These are phyloP conservation scores for Quercus phellos DNA, from an alignment of 331 rosid species.

Conservation along the genomic window DNA sequence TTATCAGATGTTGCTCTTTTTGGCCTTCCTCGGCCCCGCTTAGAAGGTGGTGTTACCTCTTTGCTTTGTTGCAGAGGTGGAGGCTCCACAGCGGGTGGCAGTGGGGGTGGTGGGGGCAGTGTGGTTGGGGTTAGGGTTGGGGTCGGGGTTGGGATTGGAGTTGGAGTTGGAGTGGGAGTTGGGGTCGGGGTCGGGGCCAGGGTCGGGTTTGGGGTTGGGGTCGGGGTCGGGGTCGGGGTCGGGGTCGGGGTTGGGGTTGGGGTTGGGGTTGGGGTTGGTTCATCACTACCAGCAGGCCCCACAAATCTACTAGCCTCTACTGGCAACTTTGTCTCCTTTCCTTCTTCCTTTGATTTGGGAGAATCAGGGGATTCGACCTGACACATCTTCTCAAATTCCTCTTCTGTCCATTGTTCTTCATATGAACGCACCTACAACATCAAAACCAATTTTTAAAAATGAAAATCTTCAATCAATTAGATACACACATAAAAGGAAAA, in stretches of 20 bases:
- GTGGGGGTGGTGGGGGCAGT: constrained; percentile 27
- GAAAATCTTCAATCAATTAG: neutral
- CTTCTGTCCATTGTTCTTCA: constrained; percentile 99
- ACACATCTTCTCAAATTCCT: constrained; percentile 96
- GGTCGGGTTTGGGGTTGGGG: constrained; percentile 26
- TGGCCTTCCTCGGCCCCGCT: constrained; percentile 99
- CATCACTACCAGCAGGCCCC: constrained; percentile 36
- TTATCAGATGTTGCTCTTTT: constrained; percentile 57
- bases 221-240: constrained; percentile 26
- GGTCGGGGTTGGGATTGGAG: constrained; percentile 29
- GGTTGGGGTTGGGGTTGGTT: constrained; percentile 34
- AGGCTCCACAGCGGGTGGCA: constrained; percentile 42
- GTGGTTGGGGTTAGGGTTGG: constrained; percentile 30
- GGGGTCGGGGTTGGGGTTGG: constrained; percentile 34
- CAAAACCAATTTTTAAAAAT: neutral
- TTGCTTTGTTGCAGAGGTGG: constrained; percentile 45
- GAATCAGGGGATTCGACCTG: constrained; percentile 71
- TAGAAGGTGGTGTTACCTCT: constrained; percentile 77
- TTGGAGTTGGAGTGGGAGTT: constrained; percentile 34
- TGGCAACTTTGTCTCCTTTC: constrained; percentile 31
- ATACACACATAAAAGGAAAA: neutral
- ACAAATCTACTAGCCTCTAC: constrained; percentile 36
- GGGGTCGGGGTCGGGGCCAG: constrained; percentile 26
- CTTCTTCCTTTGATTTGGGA: constrained; percentile 54
- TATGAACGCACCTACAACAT: constrained; percentile 78